Conservation (phyloP, 192 early-diverging fungal genomes). For the Coemansia aciculifera region DNA sequence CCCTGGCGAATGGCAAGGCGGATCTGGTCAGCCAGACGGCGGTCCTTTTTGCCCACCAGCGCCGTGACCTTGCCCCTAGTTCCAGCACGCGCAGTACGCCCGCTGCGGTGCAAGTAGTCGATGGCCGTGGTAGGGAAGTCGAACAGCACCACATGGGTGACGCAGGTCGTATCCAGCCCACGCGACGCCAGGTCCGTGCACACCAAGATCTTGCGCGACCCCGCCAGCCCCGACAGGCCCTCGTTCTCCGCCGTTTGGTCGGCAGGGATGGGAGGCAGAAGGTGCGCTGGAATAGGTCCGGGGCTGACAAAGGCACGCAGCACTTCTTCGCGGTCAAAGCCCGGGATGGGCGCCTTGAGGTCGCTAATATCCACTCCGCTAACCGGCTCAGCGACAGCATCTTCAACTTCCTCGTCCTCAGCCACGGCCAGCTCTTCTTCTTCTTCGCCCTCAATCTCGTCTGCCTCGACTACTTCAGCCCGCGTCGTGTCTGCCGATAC, state of each 20-base stretch:
- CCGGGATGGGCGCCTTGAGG: conserved; percentile 32
- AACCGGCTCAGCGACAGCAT: conserved; percentile 8
- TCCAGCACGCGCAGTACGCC: conserved; percentile 86
- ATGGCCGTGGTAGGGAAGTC: conserved; percentile 89
- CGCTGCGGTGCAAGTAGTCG: conserved; percentile 91
- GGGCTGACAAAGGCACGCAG: conserved; percentile 23
- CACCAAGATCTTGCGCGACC: conserved; percentile 63
- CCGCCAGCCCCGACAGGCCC: neutral
- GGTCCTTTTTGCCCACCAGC: conserved; percentile 75
- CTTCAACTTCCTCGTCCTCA: conserved; percentile 2
- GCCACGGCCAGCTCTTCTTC: conserved; percentile 5
- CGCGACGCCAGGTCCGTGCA: conserved; percentile 91
- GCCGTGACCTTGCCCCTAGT: conserved; percentile 76
- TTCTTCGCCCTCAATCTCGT: neutral
- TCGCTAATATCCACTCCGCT: conserved; percentile 26
- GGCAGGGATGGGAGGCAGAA: conserved; percentile 17
- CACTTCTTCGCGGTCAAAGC: conserved; percentile 36
- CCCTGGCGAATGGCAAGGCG: conserved; percentile 52
- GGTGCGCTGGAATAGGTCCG: conserved; percentile 38
- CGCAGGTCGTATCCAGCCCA: conserved; percentile 85
- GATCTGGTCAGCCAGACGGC: conserved; percentile 52
- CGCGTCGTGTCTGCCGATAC: neutral
- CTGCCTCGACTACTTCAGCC: neutral
- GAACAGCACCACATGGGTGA: conserved; percentile 85
- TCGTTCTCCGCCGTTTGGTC: conserved; percentile 10